phyloP scores from a whole-genome alignment of 2,329 filamentous ascomycete species.

The Ambrosiella cleistominuta region DNA sequence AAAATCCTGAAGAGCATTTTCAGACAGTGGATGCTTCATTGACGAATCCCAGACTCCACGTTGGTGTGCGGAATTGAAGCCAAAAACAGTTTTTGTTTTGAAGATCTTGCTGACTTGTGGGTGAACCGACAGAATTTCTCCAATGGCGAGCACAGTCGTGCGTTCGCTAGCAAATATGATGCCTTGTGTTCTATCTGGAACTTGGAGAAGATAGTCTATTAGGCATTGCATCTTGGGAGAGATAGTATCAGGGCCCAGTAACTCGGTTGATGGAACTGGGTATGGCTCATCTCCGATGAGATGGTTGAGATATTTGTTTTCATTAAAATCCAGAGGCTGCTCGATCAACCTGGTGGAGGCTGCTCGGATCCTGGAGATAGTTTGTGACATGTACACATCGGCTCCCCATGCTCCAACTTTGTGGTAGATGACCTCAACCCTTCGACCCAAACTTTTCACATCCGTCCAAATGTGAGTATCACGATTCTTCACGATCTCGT shows the following conservation, averaged over 20 bases:
- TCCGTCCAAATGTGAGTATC: no score
- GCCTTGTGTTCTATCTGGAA: conserved; percentile 23
- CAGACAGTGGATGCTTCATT: conserved; percentile 18
- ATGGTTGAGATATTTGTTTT: no score
- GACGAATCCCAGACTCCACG: conserved; percentile 25
- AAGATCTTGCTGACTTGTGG: conserved; percentile 30
- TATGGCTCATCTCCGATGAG: no score
- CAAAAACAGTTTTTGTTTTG: conserved; percentile 36
- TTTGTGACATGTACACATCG: no score
- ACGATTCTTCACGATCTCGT: no score
- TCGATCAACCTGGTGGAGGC: no score
- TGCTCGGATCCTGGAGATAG: no score
- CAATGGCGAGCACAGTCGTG: conserved; percentile 41
- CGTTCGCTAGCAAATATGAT: conserved; percentile 53
- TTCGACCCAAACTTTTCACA: no score
- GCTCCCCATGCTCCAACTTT: no score
- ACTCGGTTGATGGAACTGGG: neutral
- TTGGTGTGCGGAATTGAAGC: conserved; percentile 24
- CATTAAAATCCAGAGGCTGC: no score
- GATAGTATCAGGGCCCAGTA: conserved; percentile 17
- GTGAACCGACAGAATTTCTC: conserved; percentile 36
- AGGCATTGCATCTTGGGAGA: conserved; percentile 42
- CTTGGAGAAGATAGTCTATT: conserved; percentile 27
- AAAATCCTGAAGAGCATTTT: conserved; percentile 29
- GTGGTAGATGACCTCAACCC: no score